Evolutionary conservation across 192 early-diverging fungal species (phyloP).

Genomic region (Umbelopsis sp.): DNA sequence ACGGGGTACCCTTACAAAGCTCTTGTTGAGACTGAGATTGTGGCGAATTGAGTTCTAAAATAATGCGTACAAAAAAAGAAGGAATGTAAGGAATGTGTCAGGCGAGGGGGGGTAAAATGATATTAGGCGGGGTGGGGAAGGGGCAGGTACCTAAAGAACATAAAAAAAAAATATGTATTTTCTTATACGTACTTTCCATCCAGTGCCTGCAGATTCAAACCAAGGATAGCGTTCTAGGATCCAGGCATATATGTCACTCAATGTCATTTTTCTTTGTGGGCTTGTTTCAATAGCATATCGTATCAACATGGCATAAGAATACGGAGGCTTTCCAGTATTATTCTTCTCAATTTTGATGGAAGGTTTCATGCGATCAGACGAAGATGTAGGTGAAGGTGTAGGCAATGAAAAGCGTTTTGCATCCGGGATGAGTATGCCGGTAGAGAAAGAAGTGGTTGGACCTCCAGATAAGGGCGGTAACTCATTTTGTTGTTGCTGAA

Average conservation of each 20-base stretch:
- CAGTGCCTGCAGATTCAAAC: slow-evolving; percentile 65
- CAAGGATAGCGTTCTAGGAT: slow-evolving; percentile 73
- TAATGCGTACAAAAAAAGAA: not conserved
- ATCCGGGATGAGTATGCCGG: slow-evolving; percentile 14
- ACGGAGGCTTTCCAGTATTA: slow-evolving; percentile 64
- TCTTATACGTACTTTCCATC: slow-evolving; percentile 55
- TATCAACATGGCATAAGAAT: slow-evolving; percentile 80
- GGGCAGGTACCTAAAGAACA: not conserved
- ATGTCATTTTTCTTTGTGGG: slow-evolving; percentile 65
- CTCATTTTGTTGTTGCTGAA: slow-evolving; percentile 20
- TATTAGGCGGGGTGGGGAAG: no score
- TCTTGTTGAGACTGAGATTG: slow-evolving; percentile 80
- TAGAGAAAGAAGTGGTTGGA: slow-evolving; percentile 2
- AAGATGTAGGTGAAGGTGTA: slow-evolving; percentile 8
- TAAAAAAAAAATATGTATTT: not conserved
- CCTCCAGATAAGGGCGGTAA: slow-evolving; percentile 12
- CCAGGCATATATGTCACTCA: slow-evolving; percentile 83
- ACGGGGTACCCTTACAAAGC: slow-evolving; percentile 76
- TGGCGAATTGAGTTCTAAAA: slow-evolving; percentile 85
- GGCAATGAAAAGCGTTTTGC: slow-evolving; percentile 16
- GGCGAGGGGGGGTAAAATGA: not conserved
- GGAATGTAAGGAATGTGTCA: slow-evolving; percentile 18
- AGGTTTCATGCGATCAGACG: slow-evolving; percentile 7
- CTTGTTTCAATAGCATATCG: slow-evolving; percentile 72
- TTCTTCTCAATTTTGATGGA: slow-evolving; percentile 30